Conservation (phyloP, 2,329 filamentous ascomycete genomes). For the Cryphonectria japonica region DNA sequence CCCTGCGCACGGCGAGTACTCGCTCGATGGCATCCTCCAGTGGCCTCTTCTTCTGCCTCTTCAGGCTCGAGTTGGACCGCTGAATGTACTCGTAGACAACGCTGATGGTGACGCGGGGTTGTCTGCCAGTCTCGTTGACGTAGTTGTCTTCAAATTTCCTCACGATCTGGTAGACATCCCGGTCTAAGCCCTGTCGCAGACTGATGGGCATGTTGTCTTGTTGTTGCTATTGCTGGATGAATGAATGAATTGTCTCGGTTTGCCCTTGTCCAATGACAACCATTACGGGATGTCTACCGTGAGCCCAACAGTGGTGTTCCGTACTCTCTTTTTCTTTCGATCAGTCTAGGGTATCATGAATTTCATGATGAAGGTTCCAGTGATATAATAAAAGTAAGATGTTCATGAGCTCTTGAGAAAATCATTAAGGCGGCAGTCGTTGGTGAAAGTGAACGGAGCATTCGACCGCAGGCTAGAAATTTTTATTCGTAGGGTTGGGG, state of each 20-base stretch:
- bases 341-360: neutral
- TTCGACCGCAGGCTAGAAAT: neutral
- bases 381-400: neutral
- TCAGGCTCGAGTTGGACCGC: conserved; percentile 83
- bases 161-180: conserved; percentile 78
- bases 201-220: conserved; percentile 34
- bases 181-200: conserved; percentile 62
- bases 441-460: neutral
- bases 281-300: neutral
- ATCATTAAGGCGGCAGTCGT: neutral
- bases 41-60: conserved; percentile 77
- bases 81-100: conserved; percentile 80
- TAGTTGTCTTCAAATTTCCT: conserved; percentile 73
- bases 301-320: neutral
- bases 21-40: conserved; percentile 86
- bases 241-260: neutral
- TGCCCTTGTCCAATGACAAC: neutral
- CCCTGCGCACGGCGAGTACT: conserved; percentile 73
- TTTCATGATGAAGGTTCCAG: neutral
- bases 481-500: neutral
- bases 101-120: conserved; percentile 54
- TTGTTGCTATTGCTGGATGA: neutral
- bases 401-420: neutral
- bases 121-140: conserved; percentile 21
- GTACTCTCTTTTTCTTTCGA: neutral